Conservation (phyloP, 176 grass and related monocot genomes). For the Dendrocalamus sinicus region DNA sequence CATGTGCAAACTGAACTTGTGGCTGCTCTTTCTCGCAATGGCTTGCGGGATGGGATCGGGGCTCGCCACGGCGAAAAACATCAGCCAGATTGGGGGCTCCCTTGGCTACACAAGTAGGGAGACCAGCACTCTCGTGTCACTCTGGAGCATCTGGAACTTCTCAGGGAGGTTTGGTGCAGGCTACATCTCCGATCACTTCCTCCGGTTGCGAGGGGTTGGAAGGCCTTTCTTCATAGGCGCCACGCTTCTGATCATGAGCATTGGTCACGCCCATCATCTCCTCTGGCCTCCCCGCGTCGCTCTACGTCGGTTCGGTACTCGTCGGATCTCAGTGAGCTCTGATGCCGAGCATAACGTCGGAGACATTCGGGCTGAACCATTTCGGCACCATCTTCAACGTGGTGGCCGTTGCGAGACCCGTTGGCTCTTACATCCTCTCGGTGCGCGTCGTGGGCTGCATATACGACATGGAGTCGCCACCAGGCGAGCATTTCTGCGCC, state of each 20-base stretch:
- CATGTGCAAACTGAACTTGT: conserved; percentile 62
- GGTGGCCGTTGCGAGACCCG: conserved; percentile 66
- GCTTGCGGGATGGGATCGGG: conserved; percentile 81
- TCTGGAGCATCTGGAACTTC: conserved; percentile 88
- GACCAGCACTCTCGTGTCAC: conserved; percentile 65
- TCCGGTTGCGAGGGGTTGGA: conserved; percentile 15
- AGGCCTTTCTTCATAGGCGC: conserved; percentile 42
- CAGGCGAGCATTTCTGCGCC: conserved; percentile 27
- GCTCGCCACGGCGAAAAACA: conserved; percentile 77
- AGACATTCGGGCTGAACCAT: conserved; percentile 67
- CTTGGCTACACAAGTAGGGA: conserved; percentile 63
- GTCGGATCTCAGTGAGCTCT: conserved; percentile 73
- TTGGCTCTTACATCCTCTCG: conserved; percentile 75
- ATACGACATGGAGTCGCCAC: conserved; percentile 59
- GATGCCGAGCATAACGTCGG: conserved; percentile 80
- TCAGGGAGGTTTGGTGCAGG: conserved; percentile 66
- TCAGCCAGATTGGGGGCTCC: conserved; percentile 73
- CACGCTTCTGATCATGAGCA: conserved; percentile 57
- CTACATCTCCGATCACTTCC: conserved; percentile 63
- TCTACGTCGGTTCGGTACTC: conserved; percentile 65
- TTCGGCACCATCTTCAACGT: conserved; percentile 78
- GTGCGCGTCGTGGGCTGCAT: conserved; percentile 72
- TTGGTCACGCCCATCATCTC: conserved; percentile 62
- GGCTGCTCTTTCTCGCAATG: conserved; percentile 70
- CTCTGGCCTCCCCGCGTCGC: conserved; percentile 50